Base-by-base conservation (phyloP, 352 stramenopile species). In the Phytopythium vexans region DNA sequence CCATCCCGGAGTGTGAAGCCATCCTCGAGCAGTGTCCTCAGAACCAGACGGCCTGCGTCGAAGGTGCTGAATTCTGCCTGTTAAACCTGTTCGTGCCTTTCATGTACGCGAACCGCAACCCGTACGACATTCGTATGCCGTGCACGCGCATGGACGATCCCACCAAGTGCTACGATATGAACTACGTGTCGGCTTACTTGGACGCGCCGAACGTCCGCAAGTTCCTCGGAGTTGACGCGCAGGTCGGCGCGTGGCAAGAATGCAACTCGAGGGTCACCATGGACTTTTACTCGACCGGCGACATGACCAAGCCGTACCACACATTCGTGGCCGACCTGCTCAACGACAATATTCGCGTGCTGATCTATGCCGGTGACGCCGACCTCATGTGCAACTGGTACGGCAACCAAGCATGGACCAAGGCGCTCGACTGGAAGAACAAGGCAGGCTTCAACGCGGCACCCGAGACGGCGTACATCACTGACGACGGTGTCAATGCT, bases 321-420 rank as follows among this genome's bases (percentile, higher is more conserved):
- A 46, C 74, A 33, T 82, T 88, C 21, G 62, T 98, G 31, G 74
- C 76, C 0, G 77, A 95, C 32, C 64, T 99, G 63, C 69, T 98
- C 14, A 49, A 85, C 37, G 74, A 69, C 16, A 58, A 45, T 7
- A 43, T 87, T 7, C 74, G 68, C 5, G 89, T 97, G 5, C 72
- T 98, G n/a, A 94, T 98, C 54, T 98, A 98, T 72, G 89, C 92
- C 11, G 96, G 96, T 49, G 96, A 99, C 67, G 74, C 89, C 12
- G 96, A 98, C 58, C 95, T 97, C 55, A 97, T 98, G 64, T 98
- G 91, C 73, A 98, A 98, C 62, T 98, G 96, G 76, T 59, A 98
- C 41, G 94, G 94, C 31, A 98, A 98, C 60, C 63, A 88, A 52
- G 92, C 92, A 2, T 98, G 92, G 94, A 97, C 89, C 4, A 58